Evolutionary conservation across 139 green algal species (phyloP).

Genomic region (Tetraselmis striata): DNA sequence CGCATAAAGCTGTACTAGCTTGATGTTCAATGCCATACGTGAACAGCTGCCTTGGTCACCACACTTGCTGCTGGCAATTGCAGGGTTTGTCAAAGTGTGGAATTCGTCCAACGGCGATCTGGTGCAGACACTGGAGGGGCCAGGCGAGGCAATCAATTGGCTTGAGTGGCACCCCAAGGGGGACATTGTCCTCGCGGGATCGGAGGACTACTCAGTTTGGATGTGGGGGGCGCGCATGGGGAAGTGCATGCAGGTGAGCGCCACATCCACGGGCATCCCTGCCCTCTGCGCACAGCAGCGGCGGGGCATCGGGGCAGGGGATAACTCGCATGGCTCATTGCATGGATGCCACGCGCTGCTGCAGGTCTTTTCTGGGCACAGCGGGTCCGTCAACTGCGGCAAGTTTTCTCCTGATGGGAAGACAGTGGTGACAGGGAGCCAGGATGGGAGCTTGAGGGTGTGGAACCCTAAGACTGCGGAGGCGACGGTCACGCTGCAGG

Average conservation of each 20-base stretch:
- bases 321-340: too few relatives aligned
- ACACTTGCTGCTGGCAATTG: too few relatives aligned
- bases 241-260: slow-evolving; percentile 74
- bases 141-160: slow-evolving; percentile 76
- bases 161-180: slow-evolving; percentile 88
- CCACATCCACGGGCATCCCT: neutral
- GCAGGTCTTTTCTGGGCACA: slow-evolving; percentile 60
- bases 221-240: slow-evolving; percentile 90
- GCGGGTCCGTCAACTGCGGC: slow-evolving; percentile 70
- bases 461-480: slow-evolving; percentile 80
- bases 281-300: neutral
- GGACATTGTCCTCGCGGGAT: slow-evolving; percentile 80
- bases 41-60: too few relatives aligned
- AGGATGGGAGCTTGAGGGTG: slow-evolving; percentile 63
- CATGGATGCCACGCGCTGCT: neutral
- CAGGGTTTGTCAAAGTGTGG: slow-evolving; percentile 20
- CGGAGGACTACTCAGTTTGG: slow-evolving; percentile 88
- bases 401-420: slow-evolving; percentile 85
- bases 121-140: slow-evolving; percentile 67
- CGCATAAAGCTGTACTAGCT: too few relatives aligned
- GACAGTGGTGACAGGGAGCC: slow-evolving; percentile 68
- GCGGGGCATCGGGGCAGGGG: too few relatives aligned
- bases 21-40: too few relatives aligned
- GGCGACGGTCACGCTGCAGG: slow-evolving; percentile 38
- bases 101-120: slow-evolving; percentile 11